Conservation (phyloP, 495 filamentous ascomycete genomes). For the Staphylotrichum longicolle region DNA sequence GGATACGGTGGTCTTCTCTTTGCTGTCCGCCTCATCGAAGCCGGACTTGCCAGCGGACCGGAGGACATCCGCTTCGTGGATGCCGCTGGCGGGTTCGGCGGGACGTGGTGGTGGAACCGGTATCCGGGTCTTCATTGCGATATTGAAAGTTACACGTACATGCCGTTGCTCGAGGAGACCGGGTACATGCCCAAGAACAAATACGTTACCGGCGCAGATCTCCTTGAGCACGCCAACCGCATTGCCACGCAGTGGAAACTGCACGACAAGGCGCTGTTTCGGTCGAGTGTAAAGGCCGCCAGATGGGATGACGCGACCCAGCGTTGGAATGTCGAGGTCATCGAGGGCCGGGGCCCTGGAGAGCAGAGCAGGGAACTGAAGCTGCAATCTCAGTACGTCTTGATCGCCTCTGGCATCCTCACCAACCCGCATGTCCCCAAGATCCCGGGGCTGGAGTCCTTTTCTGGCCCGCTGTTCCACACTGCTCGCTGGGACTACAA, state of each 20-base stretch:
- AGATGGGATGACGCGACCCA: constrained; percentile 46
- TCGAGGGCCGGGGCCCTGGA: constrained; percentile 34
- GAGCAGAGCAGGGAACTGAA: constrained; percentile 31
- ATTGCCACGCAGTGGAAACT: constrained; percentile 47
- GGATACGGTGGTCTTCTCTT: constrained; percentile 51
- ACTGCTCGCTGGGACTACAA: constrained; percentile 55
- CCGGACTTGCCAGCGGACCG: constrained; percentile 38
- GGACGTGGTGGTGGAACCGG: constrained; percentile 58
- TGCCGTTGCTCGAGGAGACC: constrained; percentile 61
- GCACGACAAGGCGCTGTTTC: constrained; percentile 48
- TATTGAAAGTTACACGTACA: constrained; percentile 50
- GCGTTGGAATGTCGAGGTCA: constrained; percentile 45
- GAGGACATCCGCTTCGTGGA: constrained; percentile 54
- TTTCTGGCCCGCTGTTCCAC: constrained; percentile 51
- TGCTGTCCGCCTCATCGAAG: constrained; percentile 51
- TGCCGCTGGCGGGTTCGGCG: constrained; percentile 49
- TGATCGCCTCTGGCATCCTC: constrained; percentile 42
- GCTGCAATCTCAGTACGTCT: constrained; percentile 40
- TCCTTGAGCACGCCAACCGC: constrained; percentile 44
- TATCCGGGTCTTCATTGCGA: constrained; percentile 54
- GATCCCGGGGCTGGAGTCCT: constrained; percentile 43
- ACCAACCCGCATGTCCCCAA: constrained; percentile 48
- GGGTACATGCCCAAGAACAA: constrained; percentile 53
- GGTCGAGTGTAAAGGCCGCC: constrained; percentile 35
- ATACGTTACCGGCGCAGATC: constrained; percentile 46